Conservation (phyloP, 305 asterid genomes). For the Solanum hybrid region DNA sequence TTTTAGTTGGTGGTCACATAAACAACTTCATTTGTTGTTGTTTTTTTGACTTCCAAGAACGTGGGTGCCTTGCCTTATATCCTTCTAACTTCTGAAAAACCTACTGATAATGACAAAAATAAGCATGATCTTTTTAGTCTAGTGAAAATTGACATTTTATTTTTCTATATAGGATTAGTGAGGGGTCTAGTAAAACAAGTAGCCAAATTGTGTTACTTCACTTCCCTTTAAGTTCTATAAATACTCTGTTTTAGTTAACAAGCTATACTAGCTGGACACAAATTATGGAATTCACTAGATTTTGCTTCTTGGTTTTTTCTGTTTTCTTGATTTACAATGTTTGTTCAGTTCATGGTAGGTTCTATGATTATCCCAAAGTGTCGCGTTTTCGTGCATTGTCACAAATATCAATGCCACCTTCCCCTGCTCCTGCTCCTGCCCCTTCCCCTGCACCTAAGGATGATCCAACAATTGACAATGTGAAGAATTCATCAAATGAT, state of each 20-base stretch:
- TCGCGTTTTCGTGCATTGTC: constrained; percentile 22
- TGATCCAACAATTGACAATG: constrained; percentile 1
- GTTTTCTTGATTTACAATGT: constrained; percentile 14
- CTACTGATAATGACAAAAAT: constrained; percentile 24
- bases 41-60: constrained; percentile 28
- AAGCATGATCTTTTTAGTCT: constrained; percentile 22
- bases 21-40: constrained; percentile 3
- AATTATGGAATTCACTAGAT: constrained; percentile 23
- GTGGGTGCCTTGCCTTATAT: constrained; percentile 32
- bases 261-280: background rate
- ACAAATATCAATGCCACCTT: constrained; percentile 42
- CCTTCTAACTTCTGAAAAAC: constrained; percentile 22
- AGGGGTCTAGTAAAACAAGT: constrained; percentile 23
- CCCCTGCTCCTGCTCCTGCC: constrained; percentile 15
- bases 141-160: constrained; percentile 13
- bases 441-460: constrained; percentile 21
- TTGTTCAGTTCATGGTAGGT: constrained; percentile 27
- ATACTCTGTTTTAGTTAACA: background rate
- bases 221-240: background rate
- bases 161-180: constrained; percentile 19
- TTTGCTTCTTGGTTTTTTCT: constrained; percentile 13
- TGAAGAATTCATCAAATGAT: background rate
- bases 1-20: constrained; percentile 42
- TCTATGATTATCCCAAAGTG: constrained; percentile 14
- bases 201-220: constrained; percentile 20